Percentiles rank a stretch among this genome's conserved stretches.
Conservation (phyloP, 176 grass and related monocot species). For the Oryza nivara region DNA sequence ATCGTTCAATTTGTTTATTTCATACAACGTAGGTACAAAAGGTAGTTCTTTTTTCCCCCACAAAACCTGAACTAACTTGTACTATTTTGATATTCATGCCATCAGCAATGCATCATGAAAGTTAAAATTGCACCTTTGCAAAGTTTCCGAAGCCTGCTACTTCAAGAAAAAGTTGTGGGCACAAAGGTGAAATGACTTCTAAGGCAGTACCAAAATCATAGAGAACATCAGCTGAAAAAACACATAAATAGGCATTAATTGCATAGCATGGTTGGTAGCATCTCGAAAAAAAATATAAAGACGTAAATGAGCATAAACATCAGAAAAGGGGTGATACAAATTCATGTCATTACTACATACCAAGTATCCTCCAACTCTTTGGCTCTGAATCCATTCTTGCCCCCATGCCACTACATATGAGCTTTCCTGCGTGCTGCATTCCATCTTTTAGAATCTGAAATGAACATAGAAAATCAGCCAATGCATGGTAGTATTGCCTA, state of each 20-base stretch:
- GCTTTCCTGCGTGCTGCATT: conserved; percentile 97
- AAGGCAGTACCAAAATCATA: conserved; percentile 93
- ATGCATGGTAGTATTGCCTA: conserved; percentile 15
- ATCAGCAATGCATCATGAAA: conserved; percentile 10
- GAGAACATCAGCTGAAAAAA: conserved; percentile 86
- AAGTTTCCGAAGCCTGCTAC: conserved; percentile 92
- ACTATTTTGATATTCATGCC: background rate
- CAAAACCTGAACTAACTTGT: background rate
- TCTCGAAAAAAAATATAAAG: background rate
- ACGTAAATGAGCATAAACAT: conserved; percentile 3
- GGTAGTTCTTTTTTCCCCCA: background rate
- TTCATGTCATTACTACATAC: conserved; percentile 37
- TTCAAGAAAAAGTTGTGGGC: conserved; percentile 98
- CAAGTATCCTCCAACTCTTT: conserved; percentile 98
- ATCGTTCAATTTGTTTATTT: background rate
- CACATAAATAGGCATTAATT: conserved; percentile 11
- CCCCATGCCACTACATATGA: conserved; percentile 94
- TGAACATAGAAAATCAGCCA: conserved; percentile 34
- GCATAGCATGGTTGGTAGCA: background rate
- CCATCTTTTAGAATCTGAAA: conserved; percentile 96
- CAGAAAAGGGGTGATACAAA: background rate
- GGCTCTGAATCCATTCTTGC: conserved; percentile 98
- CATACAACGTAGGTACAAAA: background rate
- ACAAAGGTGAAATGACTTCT: conserved; percentile 91
- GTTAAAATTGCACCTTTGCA: conserved; percentile 66